Evolutionary conservation across 2,329 filamentous ascomycete species (phyloP).

Genomic region (Hawksworthiomyces lignivorus): DNA sequence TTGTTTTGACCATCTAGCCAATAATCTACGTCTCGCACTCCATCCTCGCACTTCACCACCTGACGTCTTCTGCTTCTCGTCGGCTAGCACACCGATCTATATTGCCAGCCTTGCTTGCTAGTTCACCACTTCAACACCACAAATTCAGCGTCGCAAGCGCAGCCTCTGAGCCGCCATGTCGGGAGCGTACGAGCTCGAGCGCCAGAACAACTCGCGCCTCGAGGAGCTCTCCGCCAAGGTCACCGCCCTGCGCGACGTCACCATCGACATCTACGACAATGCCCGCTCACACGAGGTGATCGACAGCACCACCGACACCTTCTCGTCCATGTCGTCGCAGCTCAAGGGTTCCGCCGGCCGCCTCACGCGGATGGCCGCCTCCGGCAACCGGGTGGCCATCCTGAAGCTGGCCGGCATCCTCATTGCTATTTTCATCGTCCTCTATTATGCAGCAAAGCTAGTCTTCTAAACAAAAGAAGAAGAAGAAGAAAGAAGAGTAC

Average conservation of each 20-base stretch:
- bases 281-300: constrained; percentile 82
- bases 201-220: constrained; percentile 91
- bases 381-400: constrained; percentile 85
- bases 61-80: no score
- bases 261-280: constrained; percentile 96
- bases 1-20: no score
- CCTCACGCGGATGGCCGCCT: constrained; percentile 81
- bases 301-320: constrained; percentile 85
- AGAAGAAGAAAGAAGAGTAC: not conserved
- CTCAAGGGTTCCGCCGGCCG: constrained; percentile 78
- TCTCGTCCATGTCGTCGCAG: constrained; percentile 75
- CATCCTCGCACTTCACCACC: no score
- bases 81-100: no score
- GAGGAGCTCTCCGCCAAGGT: constrained; percentile 88
- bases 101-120: no score
- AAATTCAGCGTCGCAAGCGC: no score
- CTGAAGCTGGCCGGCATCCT: constrained; percentile 83
- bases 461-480: constrained; percentile 39
- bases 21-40: no score
- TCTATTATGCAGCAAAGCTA: constrained; percentile 66
- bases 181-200: constrained; percentile 70
- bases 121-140: no score
- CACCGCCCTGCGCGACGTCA: constrained; percentile 83
- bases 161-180: constrained; percentile 62
- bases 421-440: constrained; percentile 59